phyloP scores from a whole-genome alignment of 768 basidiomycete species.

The Sistotremastrum suecicum region DNA sequence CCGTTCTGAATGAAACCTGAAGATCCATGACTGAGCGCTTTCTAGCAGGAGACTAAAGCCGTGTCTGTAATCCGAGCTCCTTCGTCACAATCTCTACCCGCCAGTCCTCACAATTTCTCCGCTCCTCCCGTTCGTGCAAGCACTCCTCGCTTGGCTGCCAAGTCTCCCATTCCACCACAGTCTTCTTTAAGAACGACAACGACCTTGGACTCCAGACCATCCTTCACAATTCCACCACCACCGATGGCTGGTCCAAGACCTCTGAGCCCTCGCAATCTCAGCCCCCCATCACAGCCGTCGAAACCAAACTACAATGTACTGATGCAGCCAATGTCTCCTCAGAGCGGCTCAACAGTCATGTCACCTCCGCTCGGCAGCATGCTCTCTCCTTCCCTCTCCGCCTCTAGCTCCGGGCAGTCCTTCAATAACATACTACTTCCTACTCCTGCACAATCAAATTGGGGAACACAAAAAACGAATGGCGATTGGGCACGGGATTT shows the following conservation, averaged over 20 bases:
- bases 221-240: conserved; percentile 12
- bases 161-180: conserved; percentile 21
- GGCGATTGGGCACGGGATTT: no score
- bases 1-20: background rate
- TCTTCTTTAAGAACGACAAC: conserved; percentile 15
- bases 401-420: no score
- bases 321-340: conserved; percentile 17
- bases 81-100: conserved; percentile 10
- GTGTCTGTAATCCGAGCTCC: background rate
- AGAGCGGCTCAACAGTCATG: no score
- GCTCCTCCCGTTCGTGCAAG: conserved; percentile 9
- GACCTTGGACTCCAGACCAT: conserved; percentile 4
- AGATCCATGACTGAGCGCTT: background rate
- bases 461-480: no score
- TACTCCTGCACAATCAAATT: no score
- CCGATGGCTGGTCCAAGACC: conserved; percentile 5
- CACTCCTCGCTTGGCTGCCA: conserved; percentile 26
- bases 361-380: no score
- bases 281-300: conserved; percentile 10
- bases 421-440: no score
- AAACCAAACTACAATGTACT: conserved; percentile 51
- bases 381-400: no score
- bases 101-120: conserved; percentile 7
- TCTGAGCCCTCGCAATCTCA: conserved; percentile 7
- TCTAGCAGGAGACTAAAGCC: background rate